Evolutionary conservation across 805 yeast species (phyloP).

Genomic region (Teunomyces funiuensis): DNA sequence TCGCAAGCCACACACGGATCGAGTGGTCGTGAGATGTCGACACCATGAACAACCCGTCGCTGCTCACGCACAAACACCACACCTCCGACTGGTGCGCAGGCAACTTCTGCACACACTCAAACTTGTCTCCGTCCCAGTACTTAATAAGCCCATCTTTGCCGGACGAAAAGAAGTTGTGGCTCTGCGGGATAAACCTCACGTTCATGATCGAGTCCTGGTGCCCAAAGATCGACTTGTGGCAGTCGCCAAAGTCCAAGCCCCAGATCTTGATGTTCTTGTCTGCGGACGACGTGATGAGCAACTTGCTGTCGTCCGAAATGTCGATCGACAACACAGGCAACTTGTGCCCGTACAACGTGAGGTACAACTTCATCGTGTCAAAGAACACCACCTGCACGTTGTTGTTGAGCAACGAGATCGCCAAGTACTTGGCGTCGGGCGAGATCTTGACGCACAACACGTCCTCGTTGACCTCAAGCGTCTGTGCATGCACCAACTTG

Average conservation of each 20-base stretch:
- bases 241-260: slow-evolving; percentile 99
- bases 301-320: slow-evolving; percentile 83
- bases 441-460: slow-evolving; percentile 77
- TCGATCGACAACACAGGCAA: slow-evolving; percentile 92
- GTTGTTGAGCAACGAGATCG: slow-evolving; percentile 84
- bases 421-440: slow-evolving; percentile 73
- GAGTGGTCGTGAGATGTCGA: slow-evolving; percentile 93
- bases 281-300: slow-evolving; percentile 90
- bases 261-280: slow-evolving; percentile 96
- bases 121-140: slow-evolving; percentile 98
- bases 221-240: slow-evolving; percentile 94
- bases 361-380: slow-evolving; percentile 82
- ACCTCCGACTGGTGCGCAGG: slow-evolving; percentile 87
- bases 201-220: slow-evolving; percentile 95
- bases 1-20: slow-evolving; percentile 88
- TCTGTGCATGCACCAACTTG: slow-evolving; percentile 69
- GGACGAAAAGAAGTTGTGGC: slow-evolving; percentile 86
- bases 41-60: slow-evolving; percentile 67
- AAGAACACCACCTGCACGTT: slow-evolving; percentile 93
- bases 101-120: slow-evolving; percentile 87
- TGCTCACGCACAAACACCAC: slow-evolving; percentile 84
- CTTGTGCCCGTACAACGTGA: slow-evolving; percentile 93
- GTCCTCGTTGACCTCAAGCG: slow-evolving; percentile 85
- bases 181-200: slow-evolving; percentile 78
- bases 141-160: slow-evolving; percentile 88